Evolutionary conservation across 768 basidiomycete genomes (phyloP).

Genomic region (Hypholoma sublateritium): DNA sequence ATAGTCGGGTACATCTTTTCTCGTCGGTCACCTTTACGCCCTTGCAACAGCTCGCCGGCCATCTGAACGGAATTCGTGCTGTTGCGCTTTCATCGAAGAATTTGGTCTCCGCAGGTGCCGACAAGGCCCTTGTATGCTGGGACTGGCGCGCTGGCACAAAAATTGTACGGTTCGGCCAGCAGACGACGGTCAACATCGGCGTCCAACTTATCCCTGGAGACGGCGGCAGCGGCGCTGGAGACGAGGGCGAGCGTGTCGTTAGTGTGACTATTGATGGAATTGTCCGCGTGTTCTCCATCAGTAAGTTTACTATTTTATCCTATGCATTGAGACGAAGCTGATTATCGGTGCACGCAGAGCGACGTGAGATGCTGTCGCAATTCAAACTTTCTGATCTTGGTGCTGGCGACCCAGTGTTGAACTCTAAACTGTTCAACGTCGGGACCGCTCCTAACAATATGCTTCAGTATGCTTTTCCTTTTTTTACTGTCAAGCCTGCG

Average conservation of each 20-base stretch:
- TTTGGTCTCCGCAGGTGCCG: slow-evolving; percentile 81
- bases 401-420: slow-evolving; percentile 62
- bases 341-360: slow-evolving; percentile 28
- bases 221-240: slow-evolving; percentile 25
- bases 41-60: slow-evolving; percentile 80
- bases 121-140: slow-evolving; percentile 82
- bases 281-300: slow-evolving; percentile 87
- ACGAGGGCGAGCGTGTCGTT: slow-evolving; percentile 82
- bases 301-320: slow-evolving; percentile 43
- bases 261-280: slow-evolving; percentile 91
- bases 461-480: slow-evolving; percentile 59
- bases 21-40: slow-evolving; percentile 84
- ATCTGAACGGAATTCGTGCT: slow-evolving; percentile 87
- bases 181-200: slow-evolving; percentile 89
- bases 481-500: not conserved
- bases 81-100: slow-evolving; percentile 84
- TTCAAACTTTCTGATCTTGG: slow-evolving; percentile 84
- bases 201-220: slow-evolving; percentile 74
- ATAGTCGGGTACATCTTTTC: slow-evolving; percentile 84
- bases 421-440: slow-evolving; percentile 70
- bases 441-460: slow-evolving; percentile 84
- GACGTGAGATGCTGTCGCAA: slow-evolving; percentile 89
- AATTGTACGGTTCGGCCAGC: slow-evolving; percentile 89
- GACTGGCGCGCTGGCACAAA: slow-evolving; percentile 89
- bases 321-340: not conserved